Conservation (phyloP, 352 stramenopile genomes). For the Phytopythium delawarense region DNA sequence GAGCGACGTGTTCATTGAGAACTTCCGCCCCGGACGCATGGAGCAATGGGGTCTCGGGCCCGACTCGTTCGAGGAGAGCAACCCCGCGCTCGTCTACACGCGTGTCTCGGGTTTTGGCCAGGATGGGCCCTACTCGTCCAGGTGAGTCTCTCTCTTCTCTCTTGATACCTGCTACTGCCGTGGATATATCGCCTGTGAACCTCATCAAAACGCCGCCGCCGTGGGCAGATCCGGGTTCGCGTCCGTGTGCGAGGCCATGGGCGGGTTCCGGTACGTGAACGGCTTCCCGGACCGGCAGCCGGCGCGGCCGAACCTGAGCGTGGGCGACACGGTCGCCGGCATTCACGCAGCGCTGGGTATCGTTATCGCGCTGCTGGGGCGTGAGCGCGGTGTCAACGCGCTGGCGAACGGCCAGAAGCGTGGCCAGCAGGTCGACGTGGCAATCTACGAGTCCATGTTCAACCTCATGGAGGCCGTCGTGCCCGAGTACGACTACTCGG, state of each 20-base stretch:
- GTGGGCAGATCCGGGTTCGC: slow-evolving; percentile 63
- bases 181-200: not conserved
- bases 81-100: slow-evolving; percentile 81
- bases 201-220: not conserved
- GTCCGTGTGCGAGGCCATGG: slow-evolving; percentile 85
- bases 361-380: slow-evolving; percentile 73
- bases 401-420: slow-evolving; percentile 11
- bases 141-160: slow-evolving; percentile 11
- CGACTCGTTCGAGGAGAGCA: slow-evolving; percentile 62
- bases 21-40: slow-evolving; percentile 86
- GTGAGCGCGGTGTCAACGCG: slow-evolving; percentile 35
- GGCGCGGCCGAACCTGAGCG: slow-evolving; percentile 76
- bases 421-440: slow-evolving; percentile 79
- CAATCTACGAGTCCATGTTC: slow-evolving; percentile 88
- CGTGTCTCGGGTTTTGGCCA: slow-evolving; percentile 84
- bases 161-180: not conserved
- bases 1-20: slow-evolving; percentile 88
- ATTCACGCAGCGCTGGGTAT: slow-evolving; percentile 82
- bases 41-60: slow-evolving; percentile 83
- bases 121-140: slow-evolving; percentile 71
- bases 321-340: slow-evolving; percentile 81
- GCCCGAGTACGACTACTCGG: slow-evolving; percentile 81
- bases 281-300: slow-evolving; percentile 75
- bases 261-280: slow-evolving; percentile 85
- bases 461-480: slow-evolving; percentile 84